A percentile compares a stretch with the other conserved stretches of the same genome.
phyloP scores from a whole-genome alignment of 352 stramenopile species.

The Phytophthora meadii region DNA sequence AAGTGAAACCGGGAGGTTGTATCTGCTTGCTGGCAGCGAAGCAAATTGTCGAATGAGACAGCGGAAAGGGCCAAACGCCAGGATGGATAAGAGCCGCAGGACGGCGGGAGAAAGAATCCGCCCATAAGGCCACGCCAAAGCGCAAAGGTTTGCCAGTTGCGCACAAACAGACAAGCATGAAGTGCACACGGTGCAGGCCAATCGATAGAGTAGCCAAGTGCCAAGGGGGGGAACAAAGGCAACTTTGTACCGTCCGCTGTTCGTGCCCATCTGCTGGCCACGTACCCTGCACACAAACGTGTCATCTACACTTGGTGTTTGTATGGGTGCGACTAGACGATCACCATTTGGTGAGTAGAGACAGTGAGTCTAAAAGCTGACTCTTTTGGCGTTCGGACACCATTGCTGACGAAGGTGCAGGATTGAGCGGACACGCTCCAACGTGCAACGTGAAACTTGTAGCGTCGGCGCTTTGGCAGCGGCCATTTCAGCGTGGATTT shows the following conservation, averaged over 20 bases:
- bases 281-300: constrained; percentile 9
- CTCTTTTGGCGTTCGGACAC: constrained; percentile 16
- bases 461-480: neutral
- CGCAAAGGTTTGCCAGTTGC: constrained; percentile 1
- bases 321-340: constrained; percentile 12
- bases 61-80: constrained; percentile 12
- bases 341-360: constrained; percentile 7
- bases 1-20: constrained; percentile 12
- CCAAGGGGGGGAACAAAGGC: constrained; percentile 23
- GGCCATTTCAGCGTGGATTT: constrained; percentile 8
- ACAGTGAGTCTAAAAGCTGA: neutral
- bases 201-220: constrained; percentile 13
- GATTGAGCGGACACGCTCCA: neutral
- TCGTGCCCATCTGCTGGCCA: constrained; percentile 10
- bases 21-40: constrained; percentile 29
- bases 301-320: constrained; percentile 12
- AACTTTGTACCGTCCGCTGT: constrained; percentile 14
- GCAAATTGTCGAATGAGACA: constrained; percentile 35
- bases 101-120: constrained; percentile 24
- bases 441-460: neutral
- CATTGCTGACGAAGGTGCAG: constrained; percentile 1
- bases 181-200: constrained; percentile 16
- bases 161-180: constrained; percentile 27
- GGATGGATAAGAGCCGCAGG: constrained; percentile 27
- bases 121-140: constrained; percentile 3